Percentiles rank a stretch among this genome's conserved stretches.
These are phyloP conservation scores for Podila epigama DNA, from an alignment of 192 early-diverging fungal genomes.

Conservation along the genomic window DNA sequence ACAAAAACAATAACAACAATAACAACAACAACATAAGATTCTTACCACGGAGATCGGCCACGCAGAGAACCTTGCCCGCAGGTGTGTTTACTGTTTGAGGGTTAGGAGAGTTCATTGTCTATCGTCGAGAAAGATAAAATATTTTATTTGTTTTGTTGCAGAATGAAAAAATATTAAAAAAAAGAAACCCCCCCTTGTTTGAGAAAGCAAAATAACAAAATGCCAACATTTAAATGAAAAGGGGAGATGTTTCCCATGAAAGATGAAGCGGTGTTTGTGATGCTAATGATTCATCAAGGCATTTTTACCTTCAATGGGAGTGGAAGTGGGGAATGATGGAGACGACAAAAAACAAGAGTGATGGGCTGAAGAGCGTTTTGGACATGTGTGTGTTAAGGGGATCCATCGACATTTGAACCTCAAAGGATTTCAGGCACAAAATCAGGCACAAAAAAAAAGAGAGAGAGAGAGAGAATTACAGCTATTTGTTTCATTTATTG, in stretches of 20 bases:
- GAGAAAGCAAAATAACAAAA: background rate
- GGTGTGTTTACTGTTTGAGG: slow-evolving; percentile 46
- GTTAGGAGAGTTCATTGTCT: slow-evolving; percentile 37
- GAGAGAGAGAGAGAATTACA: no score
- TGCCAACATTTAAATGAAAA: background rate
- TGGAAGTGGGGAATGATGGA: background rate
- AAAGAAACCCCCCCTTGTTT: background rate
- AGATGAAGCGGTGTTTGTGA: no score
- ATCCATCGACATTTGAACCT: background rate
- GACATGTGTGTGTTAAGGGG: background rate
- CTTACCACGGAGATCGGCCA: slow-evolving; percentile 59
- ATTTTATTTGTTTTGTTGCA: background rate
- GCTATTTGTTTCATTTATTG: no score
- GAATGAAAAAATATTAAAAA: background rate
- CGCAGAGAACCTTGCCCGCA: slow-evolving; percentile 57
- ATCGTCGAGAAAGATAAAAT: background rate
- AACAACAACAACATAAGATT: background rate
- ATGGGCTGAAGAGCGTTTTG: slow-evolving; percentile 1
- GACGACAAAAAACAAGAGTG: background rate
- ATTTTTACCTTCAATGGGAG: background rate
- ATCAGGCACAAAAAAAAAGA: no score
- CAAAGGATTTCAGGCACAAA: background rate
- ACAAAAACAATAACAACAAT: background rate
- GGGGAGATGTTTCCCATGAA: background rate
- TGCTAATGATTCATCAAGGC: no score